phyloP scores from a whole-genome alignment of 345 rosid species.

The Lepidium africanum region DNA sequence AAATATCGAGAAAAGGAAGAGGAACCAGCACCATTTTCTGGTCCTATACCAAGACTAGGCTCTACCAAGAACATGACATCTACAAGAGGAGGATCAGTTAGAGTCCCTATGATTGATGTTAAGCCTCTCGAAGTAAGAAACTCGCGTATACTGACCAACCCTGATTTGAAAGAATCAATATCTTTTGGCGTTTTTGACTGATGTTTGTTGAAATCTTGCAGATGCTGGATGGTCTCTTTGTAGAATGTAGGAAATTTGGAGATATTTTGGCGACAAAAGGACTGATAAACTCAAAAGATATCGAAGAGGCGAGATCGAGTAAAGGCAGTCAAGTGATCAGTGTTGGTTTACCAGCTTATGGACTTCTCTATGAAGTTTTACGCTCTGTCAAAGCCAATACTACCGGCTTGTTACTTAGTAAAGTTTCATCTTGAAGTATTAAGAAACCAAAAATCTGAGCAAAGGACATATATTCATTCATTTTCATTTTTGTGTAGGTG shows the following conservation, averaged over 20 bases:
- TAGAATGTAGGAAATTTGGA: constrained; percentile 52
- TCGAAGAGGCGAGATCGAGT: constrained; percentile 61
- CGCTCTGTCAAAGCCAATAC: constrained; percentile 60
- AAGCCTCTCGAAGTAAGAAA: constrained; percentile 69
- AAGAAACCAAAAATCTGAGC: not conserved
- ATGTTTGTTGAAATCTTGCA: constrained; percentile 28
- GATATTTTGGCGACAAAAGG: constrained; percentile 64
- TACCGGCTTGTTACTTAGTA: constrained; percentile 61
- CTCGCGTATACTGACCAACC: not conserved
- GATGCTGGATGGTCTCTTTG: constrained; percentile 55
- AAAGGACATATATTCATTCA: not conserved
- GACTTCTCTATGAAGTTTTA: constrained; percentile 48
- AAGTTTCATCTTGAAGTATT: constrained; percentile 18
- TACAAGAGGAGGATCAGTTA: constrained; percentile 41
- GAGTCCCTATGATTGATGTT: constrained; percentile 47
- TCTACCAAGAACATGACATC: constrained; percentile 47
- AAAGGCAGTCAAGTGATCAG: constrained; percentile 57
- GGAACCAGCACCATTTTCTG: constrained; percentile 29
- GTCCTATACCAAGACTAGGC: constrained; percentile 38
- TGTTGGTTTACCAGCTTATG: constrained; percentile 87
- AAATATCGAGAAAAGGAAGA: constrained; percentile 30
- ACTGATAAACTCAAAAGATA: constrained; percentile 63
- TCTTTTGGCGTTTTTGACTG: not conserved
- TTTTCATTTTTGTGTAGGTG: constrained; percentile 36
- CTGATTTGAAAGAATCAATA: not conserved